phyloP scores from a whole-genome alignment of 208 protist species.

The Crithidia sp. region DNA sequence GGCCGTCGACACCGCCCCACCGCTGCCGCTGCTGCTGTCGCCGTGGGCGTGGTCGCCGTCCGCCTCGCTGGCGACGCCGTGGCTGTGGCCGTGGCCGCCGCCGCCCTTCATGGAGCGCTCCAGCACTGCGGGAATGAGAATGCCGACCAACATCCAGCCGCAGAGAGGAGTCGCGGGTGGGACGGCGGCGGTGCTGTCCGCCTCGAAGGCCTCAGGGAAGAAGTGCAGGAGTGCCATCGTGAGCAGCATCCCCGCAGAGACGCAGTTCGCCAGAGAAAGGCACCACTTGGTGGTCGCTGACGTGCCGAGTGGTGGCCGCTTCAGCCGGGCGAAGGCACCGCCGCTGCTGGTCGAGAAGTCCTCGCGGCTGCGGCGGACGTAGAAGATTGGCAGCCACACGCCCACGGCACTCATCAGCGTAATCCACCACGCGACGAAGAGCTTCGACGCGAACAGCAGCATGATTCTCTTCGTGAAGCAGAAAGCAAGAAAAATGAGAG shows the following conservation, averaged over 20 bases:
- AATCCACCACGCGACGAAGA: constrained; percentile 37
- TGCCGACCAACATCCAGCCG: constrained; percentile 48
- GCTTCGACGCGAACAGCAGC: constrained; percentile 30
- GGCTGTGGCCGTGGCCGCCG: constrained; percentile 37
- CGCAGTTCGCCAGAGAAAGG: constrained; percentile 67
- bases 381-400: constrained; percentile 55
- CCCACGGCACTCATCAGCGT: constrained; percentile 57
- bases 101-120: constrained; percentile 32
- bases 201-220: constrained; percentile 45
- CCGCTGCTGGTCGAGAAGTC: neutral
- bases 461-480: constrained; percentile 2
- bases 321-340: constrained; percentile 1
- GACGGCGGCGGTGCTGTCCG: neutral
- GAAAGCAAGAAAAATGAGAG: constrained; percentile 23
- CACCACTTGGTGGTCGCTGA: constrained; percentile 13
- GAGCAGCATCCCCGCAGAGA: constrained; percentile 73
- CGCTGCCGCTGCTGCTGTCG: constrained; percentile 4
- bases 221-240: constrained; percentile 67
- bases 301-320: neutral
- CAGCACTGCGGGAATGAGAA: constrained; percentile 70
- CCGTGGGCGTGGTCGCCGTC: constrained; percentile 18
- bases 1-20: constrained; percentile 16
- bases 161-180: constrained; percentile 24
- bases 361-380: constrained; percentile 20
- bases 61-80: constrained; percentile 12